Base-by-base conservation (phyloP, 345 rosid genomes). In the Nasturtium officinale region DNA sequence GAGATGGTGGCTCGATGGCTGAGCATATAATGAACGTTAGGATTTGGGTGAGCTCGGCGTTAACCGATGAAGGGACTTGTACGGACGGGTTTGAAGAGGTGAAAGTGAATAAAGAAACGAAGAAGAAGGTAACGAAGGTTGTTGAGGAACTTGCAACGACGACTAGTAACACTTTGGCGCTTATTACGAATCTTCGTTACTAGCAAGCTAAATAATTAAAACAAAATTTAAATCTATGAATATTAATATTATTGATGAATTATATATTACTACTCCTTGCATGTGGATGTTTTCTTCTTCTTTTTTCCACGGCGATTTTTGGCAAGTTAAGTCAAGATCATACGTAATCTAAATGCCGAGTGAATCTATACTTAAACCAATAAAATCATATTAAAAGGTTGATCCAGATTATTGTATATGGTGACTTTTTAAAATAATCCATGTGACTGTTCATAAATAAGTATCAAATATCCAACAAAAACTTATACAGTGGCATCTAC, bases 141-240 rank as follows among this genome's bases (percentile, higher is more conserved):
- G 56, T 86, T 26, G 46, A 35, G 33, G 60, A 83, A 46, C 78
- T 87, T 16, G 73, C 78, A 16, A 77, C 48, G 75, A 56, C 83
- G 56, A 86, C 97, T 17, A 89, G 97, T 73, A 90, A 86, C 63
- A 79, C 82, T 59, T 79, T 89, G 83, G 87, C 96, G 32, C 88
- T 93, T 35, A 50, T 87, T 76, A 84, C 81, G 63, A 55, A 29
- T 47, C 77, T 86, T 29, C 48, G 61, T 9, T 73, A 68, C 3
- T 87, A 59, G 75, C 21, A 28, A 58, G 28, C 29, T 12, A 32
- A 30, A 5, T 0, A 3, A 20, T 37, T 58, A 16, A 26, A 51
- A 26, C 26, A 61, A 6, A 6, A 26, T 13, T 15, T 6, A 3
- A 0, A 5, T 8, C 18, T 10, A 18, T 11, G 28, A 33, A 58